Conservation (phyloP, 352 stramenopile genomes). For the Globisporangium heterothallicum region DNA sequence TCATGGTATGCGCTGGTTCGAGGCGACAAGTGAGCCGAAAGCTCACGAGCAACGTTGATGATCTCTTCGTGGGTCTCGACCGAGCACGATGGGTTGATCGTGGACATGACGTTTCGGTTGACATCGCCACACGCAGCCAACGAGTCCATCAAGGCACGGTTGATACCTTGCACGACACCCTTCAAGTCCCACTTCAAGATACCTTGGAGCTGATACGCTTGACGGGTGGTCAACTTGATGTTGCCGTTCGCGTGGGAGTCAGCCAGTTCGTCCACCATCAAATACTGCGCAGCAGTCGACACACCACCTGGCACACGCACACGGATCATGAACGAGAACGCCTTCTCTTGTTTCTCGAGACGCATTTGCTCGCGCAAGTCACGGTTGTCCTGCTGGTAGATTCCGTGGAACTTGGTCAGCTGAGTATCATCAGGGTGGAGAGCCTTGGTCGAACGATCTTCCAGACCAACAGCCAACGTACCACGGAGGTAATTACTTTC, state of each 20-base stretch:
- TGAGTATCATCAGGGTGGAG: slow-evolving; percentile 66
- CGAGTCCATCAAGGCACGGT: slow-evolving; percentile 90
- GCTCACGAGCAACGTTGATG: slow-evolving; percentile 75
- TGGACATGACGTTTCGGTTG: slow-evolving; percentile 96
- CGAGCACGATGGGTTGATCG: slow-evolving; percentile 86
- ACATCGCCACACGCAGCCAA: slow-evolving; percentile 96
- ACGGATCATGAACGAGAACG: slow-evolving; percentile 96
- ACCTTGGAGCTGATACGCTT: slow-evolving; percentile 96
- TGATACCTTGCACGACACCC: slow-evolving; percentile 91
- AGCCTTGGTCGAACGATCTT: slow-evolving; percentile 68
- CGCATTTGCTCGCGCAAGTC: slow-evolving; percentile 81
- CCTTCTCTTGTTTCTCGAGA: slow-evolving; percentile 82
- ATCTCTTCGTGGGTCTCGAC: slow-evolving; percentile 83
- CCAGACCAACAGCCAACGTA: slow-evolving; percentile 58
- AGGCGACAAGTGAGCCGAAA: slow-evolving; percentile 92
- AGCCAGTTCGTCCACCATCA: slow-evolving; percentile 92
- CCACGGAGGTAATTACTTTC: slow-evolving; percentile 74
- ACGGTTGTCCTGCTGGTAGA: slow-evolving; percentile 96
- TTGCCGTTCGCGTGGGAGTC: slow-evolving; percentile 93
- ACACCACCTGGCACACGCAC: slow-evolving; percentile 95
- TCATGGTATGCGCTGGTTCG: slow-evolving; percentile 94
- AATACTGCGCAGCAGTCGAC: slow-evolving; percentile 90
- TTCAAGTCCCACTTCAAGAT: slow-evolving; percentile 98
- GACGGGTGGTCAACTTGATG: slow-evolving; percentile 93
- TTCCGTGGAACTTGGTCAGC: slow-evolving; percentile 96